phyloP scores from a whole-genome alignment of 768 basidiomycete species.

The Cystofilobasidium capitatum region DNA sequence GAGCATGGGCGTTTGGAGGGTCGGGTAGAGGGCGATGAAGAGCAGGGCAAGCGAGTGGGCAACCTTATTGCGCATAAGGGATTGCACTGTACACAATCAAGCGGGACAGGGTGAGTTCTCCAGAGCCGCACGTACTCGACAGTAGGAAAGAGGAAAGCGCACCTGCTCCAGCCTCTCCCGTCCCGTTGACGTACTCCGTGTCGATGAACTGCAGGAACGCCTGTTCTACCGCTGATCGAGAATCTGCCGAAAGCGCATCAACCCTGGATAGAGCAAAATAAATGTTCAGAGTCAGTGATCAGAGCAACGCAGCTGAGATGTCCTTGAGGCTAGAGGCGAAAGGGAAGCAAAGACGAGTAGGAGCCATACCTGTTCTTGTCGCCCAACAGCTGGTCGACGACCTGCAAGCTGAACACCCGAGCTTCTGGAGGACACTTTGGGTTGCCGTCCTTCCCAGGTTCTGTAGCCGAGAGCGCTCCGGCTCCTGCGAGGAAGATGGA shows the following conservation, averaged over 20 bases:
- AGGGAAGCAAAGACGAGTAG: slow-evolving; percentile 45
- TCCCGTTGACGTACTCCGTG: slow-evolving; percentile 75
- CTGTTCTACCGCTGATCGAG: slow-evolving; percentile 50
- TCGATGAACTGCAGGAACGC: slow-evolving; percentile 72
- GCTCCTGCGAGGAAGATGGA: slow-evolving; percentile 40
- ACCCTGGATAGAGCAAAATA: slow-evolving; percentile 30
- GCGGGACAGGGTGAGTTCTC: slow-evolving; percentile 26
- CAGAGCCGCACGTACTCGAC: not conserved
- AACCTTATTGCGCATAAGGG: slow-evolving; percentile 72
- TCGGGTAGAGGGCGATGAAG: slow-evolving; percentile 38
- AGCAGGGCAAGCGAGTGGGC: slow-evolving; percentile 39
- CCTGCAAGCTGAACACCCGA: slow-evolving; percentile 38
- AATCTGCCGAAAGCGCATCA: slow-evolving; percentile 33
- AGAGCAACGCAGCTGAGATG: slow-evolving; percentile 43
- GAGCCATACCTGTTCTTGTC: slow-evolving; percentile 30
- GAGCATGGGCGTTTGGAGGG: slow-evolving; percentile 19
- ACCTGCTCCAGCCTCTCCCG: slow-evolving; percentile 78
- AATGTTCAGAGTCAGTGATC: slow-evolving; percentile 44
- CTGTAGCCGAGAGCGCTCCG: slow-evolving; percentile 34
- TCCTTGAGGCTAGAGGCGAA: slow-evolving; percentile 43
- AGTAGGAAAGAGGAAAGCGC: slow-evolving; percentile 39
- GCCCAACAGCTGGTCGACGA: slow-evolving; percentile 37
- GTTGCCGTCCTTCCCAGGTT: slow-evolving; percentile 38
- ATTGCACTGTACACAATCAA: slow-evolving; percentile 41
- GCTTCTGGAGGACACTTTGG: slow-evolving; percentile 36